Base-by-base conservation (phyloP, 2,329 filamentous ascomycete species). In the Beauveria varroae region DNA sequence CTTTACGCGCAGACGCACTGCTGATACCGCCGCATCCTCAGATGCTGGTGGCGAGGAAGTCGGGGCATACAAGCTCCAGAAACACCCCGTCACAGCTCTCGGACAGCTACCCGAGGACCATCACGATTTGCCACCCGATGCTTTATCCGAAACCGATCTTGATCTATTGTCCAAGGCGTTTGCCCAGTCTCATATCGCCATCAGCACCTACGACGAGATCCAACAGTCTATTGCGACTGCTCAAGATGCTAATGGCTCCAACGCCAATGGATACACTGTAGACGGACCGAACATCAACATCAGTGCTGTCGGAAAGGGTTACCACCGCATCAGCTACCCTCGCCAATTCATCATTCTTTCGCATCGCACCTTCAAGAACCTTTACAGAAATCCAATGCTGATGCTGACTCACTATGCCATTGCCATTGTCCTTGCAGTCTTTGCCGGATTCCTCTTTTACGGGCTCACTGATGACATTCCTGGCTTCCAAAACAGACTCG, bases 391-490 rank as follows among this genome's bases (percentile, higher is more conserved):
- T 73, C 95, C 95, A 1, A 93, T 98, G 84, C 79, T 99, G 63
- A 99, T 99, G 95, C 83, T 99, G 62, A 97, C 93, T 0, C 95
- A 99, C 75, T 99, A 98, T 71, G 95, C 95, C 43, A 98, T 97
- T 67, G 92, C 95, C 8, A 98, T 99, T 63, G 78, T 98, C 0
- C 83, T 99, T 6, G 95, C 93, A 1, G 93, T 98, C 5, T 89
- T 99, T 62, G 93, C 93, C 2, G 95, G 95, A 3, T 98, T 90
- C 74, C 82, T 99, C 14, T 99, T 98, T 78, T 99, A 98, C 68
- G 95, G 93, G 2, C 80, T 99, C 53, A 96, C 93, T 0, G 92
- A 96, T 70, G 93, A 99, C 70, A 96, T 99, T 67, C 89, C 91
- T 64, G 95, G 96, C 40, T 99, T 99, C 82, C 95, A 99, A 74